phyloP scores from a whole-genome alignment of 352 stramenopile genomes.

The Globisporangium paddicum region DNA sequence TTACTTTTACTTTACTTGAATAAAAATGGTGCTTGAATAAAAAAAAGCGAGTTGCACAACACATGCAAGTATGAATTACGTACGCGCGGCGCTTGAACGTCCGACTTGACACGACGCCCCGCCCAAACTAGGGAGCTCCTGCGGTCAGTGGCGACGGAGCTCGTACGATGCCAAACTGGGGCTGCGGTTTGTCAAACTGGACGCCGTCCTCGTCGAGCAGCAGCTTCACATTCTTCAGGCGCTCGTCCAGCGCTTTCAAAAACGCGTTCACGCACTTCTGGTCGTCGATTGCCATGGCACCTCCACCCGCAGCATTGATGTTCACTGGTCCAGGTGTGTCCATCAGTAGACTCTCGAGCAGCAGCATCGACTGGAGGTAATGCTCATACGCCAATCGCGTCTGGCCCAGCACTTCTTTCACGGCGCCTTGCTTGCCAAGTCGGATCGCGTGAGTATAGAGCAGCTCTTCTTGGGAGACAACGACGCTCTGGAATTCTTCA shows the following conservation, averaged over 20 bases:
- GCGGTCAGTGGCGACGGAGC: not conserved
- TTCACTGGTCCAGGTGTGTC: slow-evolving; percentile 19
- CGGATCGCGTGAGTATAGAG: slow-evolving; percentile 61
- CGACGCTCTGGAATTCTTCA: slow-evolving; percentile 14
- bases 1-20: slow-evolving; percentile 14
- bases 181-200: not conserved
- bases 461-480: slow-evolving; percentile 54
- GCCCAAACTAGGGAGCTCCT: not conserved
- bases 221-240: slow-evolving; percentile 43
- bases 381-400: slow-evolving; percentile 45
- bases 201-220: slow-evolving; percentile 15
- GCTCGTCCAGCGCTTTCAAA: slow-evolving; percentile 42
- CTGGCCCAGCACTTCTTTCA: slow-evolving; percentile 70
- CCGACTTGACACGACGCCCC: not conserved
- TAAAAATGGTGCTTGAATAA: not conserved
- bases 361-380: slow-evolving; percentile 52
- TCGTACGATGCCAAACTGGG: not conserved
- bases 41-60: slow-evolving; percentile 1
- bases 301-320: slow-evolving; percentile 1
- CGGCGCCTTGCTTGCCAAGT: slow-evolving; percentile 52
- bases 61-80: not conserved
- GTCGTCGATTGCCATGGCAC: slow-evolving; percentile 32
- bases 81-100: not conserved
- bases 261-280: slow-evolving; percentile 51
- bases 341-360: slow-evolving; percentile 60